Evolutionary conservation across 2,329 filamentous ascomycete species (phyloP), one percentile per base, ranked within the genome.

Genomic region (Bipolaris cookei): DNA sequence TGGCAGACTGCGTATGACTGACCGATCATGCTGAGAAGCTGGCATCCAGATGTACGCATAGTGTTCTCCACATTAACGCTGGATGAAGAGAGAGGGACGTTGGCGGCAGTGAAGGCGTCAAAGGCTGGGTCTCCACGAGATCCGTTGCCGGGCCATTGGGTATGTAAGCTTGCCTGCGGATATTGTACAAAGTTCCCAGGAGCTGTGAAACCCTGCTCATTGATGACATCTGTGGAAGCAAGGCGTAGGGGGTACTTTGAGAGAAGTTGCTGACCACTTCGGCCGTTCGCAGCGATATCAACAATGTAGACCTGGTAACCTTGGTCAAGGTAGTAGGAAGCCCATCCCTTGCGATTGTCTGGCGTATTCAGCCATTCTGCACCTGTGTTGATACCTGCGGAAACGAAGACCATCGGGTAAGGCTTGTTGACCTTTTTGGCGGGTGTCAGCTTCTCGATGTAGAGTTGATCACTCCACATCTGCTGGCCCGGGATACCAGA

Each of bases 361-460:
- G 61, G 63, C 21, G 58, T 65, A 16, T 63, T 63, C 43, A 68
- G 51, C 58, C 60, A 68, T 11, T 59, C 53, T 30, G 61, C 58
- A 28, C 59, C 63, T 4, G 64, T 53, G 43, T 65, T 64, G 37
- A 62, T 64, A 45, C 64, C 64, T 1, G 59, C 68, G 11, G 63
- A 62, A 23, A 71, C 50, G 16, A 71, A 68, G 35, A 71, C 54
- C 23, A 71, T 57, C 4, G 67, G 68, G 43, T 64, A 61, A 35
- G 60, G 55, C 41, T 65, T 56, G 30, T 47, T 60, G 45, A 35
- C 34, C 16, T 58, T 53, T 14, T 11, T 55, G 16, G 49, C 38
- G 6, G 66, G 66, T 14, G 66, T 59, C 11, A 68, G 43, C 44
- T 68, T 68, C 38, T 68, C 64, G 25, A 68, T 63, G 25, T 68